Conservation (phyloP, 805 yeast genomes). For the Starmerella sirachaensis region DNA sequence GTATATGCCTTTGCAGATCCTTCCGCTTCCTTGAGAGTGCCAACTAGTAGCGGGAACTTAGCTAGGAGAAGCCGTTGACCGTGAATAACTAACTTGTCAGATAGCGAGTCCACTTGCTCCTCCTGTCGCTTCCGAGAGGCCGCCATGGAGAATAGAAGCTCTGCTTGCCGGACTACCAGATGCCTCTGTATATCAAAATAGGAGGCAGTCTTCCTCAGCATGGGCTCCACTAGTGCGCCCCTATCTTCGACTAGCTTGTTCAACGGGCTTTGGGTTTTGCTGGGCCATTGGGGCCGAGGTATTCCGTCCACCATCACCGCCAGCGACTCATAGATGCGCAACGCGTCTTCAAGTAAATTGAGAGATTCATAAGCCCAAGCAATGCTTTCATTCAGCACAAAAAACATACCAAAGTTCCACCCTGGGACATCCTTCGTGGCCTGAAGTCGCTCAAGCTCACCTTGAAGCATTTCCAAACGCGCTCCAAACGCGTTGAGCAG, state of each 20-base stretch:
- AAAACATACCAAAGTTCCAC: constrained; percentile 36
- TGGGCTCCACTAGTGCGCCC: constrained; percentile 23
- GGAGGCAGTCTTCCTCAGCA: constrained; percentile 29
- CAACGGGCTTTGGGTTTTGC: constrained; percentile 13
- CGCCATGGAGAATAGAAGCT: constrained; percentile 26
- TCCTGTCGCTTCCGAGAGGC: constrained; percentile 19
- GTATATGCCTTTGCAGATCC: constrained; percentile 24
- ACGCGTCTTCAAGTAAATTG: constrained; percentile 49
- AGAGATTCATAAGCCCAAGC: constrained; percentile 44
- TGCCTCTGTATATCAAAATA: constrained; percentile 32
- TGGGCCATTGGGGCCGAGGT: constrained; percentile 19
- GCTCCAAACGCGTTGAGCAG: constrained; percentile 42
- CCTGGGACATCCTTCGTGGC: constrained; percentile 30
- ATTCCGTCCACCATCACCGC: constrained; percentile 23
- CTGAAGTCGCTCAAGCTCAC: constrained; percentile 32
- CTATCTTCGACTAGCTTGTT: constrained; percentile 14
- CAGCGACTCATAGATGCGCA: constrained; percentile 40
- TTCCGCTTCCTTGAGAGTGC: constrained; percentile 14
- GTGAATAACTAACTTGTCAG: constrained; percentile 21
- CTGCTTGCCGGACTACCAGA: constrained; percentile 29
- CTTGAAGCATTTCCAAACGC: constrained; percentile 35
- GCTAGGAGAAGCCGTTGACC: constrained; percentile 7
- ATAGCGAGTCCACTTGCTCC: constrained; percentile 19
- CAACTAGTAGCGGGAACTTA: constrained; percentile 15
- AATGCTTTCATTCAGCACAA: constrained; percentile 38